Base-by-base conservation (phyloP, 352 stramenopile genomes). In the Phytophthora podocarpi region DNA sequence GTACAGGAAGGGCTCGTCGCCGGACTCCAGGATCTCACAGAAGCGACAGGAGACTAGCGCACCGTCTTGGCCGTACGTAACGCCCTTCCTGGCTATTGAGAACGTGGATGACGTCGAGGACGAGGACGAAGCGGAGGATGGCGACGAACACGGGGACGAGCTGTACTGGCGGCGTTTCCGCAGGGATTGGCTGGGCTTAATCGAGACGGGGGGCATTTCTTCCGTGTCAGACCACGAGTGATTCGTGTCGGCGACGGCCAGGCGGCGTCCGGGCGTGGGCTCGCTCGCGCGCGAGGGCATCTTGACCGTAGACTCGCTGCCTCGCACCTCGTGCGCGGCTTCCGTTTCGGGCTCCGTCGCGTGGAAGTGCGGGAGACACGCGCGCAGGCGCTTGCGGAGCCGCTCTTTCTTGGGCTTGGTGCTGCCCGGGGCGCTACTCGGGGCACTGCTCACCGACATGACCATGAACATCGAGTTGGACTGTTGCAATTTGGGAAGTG, bases 11-110 rank as follows among this genome's bases (percentile, higher is more conserved):
- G 85, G 70, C 35, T 91, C 81, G 45, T 80, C 67, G 24, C 78
- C 68, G 1, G 72, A 71, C 35, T 74, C 58, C 31, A 95, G 60
- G 45, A 95, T 95, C n/a, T 93, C 80, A 42, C 87, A 95, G 67
- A 94, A 95, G 37, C 86, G 86, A 40, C 87, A 95, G 54, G 72
- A 82, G 11, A 91, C 64, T 15, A 95, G 50, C n/a, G 56, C 57
- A 18, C 83, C 82, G 54, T 94, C 73, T 37, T 66, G 59, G 5
- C 52, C 55, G 63, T 95, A 95, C 50, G 70, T 85, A 18, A 95
- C 87, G 21, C 87, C 87, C 56, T 95, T 95, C 9, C 67, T 70
- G n/a, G 77, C 71, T 9, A 76, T 55, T n/a, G 76, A 88, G 23
- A 73, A 82, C 23, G 56, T 48, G 5, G 57, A 67, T 10, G 52